These are phyloP conservation scores for Vitis hybrid DNA, from an alignment of 177 flowering plant genomes.

Conservation along the genomic window DNA sequence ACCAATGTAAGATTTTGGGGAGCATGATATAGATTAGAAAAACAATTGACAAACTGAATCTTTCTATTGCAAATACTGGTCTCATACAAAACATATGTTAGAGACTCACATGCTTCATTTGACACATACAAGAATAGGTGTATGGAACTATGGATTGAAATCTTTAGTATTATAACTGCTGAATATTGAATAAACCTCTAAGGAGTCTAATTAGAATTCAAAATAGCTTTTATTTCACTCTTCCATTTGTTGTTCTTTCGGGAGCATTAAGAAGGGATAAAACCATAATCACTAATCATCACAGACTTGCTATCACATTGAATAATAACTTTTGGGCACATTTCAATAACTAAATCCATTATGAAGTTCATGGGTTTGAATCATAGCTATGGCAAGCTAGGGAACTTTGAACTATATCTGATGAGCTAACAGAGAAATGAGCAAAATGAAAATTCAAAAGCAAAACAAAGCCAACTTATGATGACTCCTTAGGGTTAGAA, in stretches of 20 bases:
- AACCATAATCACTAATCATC: too few relatives aligned
- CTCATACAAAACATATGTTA: neutral
- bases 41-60: neutral
- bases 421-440: neutral
- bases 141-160: too few relatives aligned
- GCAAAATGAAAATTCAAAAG: neutral
- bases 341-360: too few relatives aligned
- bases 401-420: neutral
- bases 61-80: neutral
- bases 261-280: too few relatives aligned
- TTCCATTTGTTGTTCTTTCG: too few relatives aligned
- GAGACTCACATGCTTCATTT: too few relatives aligned
- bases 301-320: too few relatives aligned
- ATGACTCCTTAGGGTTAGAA: neutral
- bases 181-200: neutral
- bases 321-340: too few relatives aligned
- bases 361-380: too few relatives aligned
- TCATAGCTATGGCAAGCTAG: neutral
- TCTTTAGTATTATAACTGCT: too few relatives aligned
- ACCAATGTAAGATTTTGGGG: conserved; percentile 8
- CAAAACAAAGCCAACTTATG: neutral
- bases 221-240: too few relatives aligned
- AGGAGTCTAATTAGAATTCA: neutral
- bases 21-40: neutral
- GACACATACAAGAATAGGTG: too few relatives aligned